Evolutionary conservation across 2,329 filamentous ascomycete species (phyloP).

Genomic region (Dactylonectria macrodidyma): DNA sequence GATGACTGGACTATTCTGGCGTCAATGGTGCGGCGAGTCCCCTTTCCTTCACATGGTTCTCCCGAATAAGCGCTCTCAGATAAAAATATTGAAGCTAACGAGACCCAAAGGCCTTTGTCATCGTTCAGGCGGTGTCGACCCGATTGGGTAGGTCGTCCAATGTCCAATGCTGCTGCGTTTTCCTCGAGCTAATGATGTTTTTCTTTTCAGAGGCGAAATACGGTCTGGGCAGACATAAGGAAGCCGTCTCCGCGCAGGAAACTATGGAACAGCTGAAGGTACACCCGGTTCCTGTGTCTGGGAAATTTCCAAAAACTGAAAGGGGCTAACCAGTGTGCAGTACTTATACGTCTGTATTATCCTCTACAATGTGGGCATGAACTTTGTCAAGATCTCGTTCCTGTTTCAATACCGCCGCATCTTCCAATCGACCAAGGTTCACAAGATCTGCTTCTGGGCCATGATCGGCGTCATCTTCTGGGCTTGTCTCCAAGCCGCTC

Average conservation of each 20-base stretch:
- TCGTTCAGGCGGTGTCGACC: too few species aligned
- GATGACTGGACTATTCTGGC: slow-evolving; percentile 49
- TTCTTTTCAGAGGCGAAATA: slow-evolving; percentile 36
- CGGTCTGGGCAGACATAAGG: slow-evolving; percentile 2
- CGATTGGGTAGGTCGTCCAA: too few species aligned
- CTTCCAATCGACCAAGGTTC: slow-evolving; percentile 22
- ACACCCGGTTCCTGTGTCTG: background rate
- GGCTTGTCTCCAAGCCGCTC: background rate
- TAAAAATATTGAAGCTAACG: too few species aligned
- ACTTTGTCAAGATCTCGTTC: background rate
- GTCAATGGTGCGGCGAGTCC: slow-evolving; percentile 36
- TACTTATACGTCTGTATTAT: background rate
- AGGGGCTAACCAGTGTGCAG: background rate
- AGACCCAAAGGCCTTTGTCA: too few species aligned
- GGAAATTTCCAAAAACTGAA: background rate
- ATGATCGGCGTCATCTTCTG: background rate
- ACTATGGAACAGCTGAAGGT: background rate
- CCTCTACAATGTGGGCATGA: background rate
- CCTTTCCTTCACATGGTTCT: background rate
- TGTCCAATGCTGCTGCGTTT: too few species aligned
- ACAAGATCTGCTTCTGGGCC: slow-evolving; percentile 4
- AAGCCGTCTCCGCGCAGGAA: slow-evolving; percentile 13
- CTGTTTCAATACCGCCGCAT: background rate
- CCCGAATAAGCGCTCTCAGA: background rate
- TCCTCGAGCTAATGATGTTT: background rate